Evolutionary conservation across 345 rosid species (phyloP).

Genomic region (Citrus hindsii): DNA sequence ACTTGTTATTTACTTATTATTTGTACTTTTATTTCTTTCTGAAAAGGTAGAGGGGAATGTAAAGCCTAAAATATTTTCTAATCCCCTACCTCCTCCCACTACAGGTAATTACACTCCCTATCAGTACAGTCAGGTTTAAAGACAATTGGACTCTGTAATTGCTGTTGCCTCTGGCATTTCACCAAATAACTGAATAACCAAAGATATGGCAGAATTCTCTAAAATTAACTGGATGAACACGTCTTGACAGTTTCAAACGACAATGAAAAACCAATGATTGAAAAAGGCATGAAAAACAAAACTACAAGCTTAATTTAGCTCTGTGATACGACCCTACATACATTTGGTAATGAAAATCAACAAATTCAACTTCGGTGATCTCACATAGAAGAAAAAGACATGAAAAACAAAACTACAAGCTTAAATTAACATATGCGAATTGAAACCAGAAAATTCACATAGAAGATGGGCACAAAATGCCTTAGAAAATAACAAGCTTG

Average conservation of each 20-base stretch:
- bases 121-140: background rate
- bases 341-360: conserved; percentile 1
- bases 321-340: conserved; percentile 4
- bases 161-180: background rate
- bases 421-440: background rate
- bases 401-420: too few relatives aligned
- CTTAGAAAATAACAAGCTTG: conserved; percentile 27
- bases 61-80: too few relatives aligned
- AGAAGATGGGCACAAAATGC: conserved; percentile 32
- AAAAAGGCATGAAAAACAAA: background rate
- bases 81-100: too few relatives aligned
- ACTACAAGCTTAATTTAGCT: background rate
- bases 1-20: too few relatives aligned
- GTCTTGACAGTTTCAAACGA: background rate
- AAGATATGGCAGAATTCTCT: background rate
- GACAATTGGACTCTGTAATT: background rate
- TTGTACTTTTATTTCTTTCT: too few relatives aligned
- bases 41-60: too few relatives aligned
- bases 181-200: background rate
- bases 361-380: background rate
- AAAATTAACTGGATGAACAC: background rate
- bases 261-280: background rate
- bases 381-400: too few relatives aligned
- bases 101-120: too few relatives aligned
- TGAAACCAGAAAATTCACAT: conserved; percentile 2